Conservation (phyloP, 2,329 filamentous ascomycete genomes). For the Coniella lustricola region DNA sequence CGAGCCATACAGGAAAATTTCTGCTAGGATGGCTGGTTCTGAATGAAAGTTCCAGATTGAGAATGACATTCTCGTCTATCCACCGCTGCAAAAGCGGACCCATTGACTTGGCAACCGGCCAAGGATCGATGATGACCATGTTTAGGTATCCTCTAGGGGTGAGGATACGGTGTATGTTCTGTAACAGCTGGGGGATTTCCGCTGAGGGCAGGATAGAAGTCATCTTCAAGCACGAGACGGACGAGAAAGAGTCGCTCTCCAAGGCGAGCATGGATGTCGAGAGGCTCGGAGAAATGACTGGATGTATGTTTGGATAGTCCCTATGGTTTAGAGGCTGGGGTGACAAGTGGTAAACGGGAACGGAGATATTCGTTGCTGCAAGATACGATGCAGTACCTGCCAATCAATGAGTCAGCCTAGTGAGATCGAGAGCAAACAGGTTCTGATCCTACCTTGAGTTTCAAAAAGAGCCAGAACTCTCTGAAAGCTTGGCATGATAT, state of each 20-base stretch:
- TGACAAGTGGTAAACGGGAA: slow-evolving; percentile 41
- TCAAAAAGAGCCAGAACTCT: slow-evolving; percentile 46
- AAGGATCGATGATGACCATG: slow-evolving; percentile 55
- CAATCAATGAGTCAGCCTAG: background rate
- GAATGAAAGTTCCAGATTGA: slow-evolving; percentile 52
- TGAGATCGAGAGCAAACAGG: slow-evolving; percentile 17
- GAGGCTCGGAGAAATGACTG: slow-evolving; percentile 32
- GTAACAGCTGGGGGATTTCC: slow-evolving; percentile 49
- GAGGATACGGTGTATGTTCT: slow-evolving; percentile 50
- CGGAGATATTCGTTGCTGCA: slow-evolving; percentile 34
- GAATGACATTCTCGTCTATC: slow-evolving; percentile 54
- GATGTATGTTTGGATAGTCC: slow-evolving; percentile 33
- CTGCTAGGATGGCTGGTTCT: slow-evolving; percentile 53
- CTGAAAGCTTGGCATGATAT: slow-evolving; percentile 18
- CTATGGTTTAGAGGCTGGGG: slow-evolving; percentile 31
- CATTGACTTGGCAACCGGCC: slow-evolving; percentile 47
- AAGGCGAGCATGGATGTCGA: slow-evolving; percentile 31
- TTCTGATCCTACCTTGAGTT: slow-evolving; percentile 35
- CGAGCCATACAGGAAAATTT: slow-evolving; percentile 53
- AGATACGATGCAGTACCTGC: slow-evolving; percentile 44
- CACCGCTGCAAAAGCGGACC: slow-evolving; percentile 53
- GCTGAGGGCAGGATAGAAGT: slow-evolving; percentile 49
- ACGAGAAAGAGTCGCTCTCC: slow-evolving; percentile 37
- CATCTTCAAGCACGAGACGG: slow-evolving; percentile 47
- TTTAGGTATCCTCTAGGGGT: slow-evolving; percentile 48